A percentile compares a stretch with the other conserved stretches of the same genome.
Evolutionary conservation across 495 filamentous ascomycete genomes (phyloP).

Genomic region (Xylaria curta): DNA sequence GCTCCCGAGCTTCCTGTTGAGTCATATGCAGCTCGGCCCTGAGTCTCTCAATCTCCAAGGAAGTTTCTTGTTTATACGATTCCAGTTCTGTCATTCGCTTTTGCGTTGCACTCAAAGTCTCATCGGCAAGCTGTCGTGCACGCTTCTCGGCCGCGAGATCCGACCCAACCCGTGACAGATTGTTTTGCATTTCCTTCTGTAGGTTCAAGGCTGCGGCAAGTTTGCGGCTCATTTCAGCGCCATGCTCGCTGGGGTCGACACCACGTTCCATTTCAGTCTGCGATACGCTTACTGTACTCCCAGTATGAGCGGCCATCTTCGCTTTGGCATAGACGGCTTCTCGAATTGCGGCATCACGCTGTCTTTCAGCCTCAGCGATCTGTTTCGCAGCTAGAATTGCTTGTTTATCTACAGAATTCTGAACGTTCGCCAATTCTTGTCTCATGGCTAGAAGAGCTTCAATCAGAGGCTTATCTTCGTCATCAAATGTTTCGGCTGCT

Average conservation of each 20-base stretch:
- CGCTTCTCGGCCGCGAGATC: constrained; percentile 83
- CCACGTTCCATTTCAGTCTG: constrained; percentile 70
- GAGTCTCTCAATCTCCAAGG: constrained; percentile 82
- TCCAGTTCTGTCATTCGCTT: constrained; percentile 85
- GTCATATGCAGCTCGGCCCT: constrained; percentile 81
- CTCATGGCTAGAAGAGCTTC: constrained; percentile 94
- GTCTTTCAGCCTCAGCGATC: constrained; percentile 91
- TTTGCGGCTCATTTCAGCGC: constrained; percentile 79
- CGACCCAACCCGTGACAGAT: constrained; percentile 66
- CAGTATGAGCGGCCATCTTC: constrained; percentile 80
- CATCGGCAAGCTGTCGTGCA: constrained; percentile 83
- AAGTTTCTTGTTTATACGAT: constrained; percentile 75
- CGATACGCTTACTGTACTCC: constrained; percentile 70
- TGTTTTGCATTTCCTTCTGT: constrained; percentile 76
- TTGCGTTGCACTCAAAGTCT: constrained; percentile 81
- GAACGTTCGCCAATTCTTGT: constrained; percentile 81
- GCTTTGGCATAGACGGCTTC: constrained; percentile 96
- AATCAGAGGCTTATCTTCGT: constrained; percentile 89
- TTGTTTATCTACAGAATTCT: constrained; percentile 85
- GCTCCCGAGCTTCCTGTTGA: constrained; percentile 76
- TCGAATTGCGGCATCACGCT: constrained; percentile 87
- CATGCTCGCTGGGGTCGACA: constrained; percentile 65
- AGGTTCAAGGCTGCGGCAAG: constrained; percentile 78
- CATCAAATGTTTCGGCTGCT: constrained; percentile 75
- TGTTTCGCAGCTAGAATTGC: constrained; percentile 81